phyloP scores from a whole-genome alignment of 352 stramenopile species.

The Phytopythium delawarense region DNA sequence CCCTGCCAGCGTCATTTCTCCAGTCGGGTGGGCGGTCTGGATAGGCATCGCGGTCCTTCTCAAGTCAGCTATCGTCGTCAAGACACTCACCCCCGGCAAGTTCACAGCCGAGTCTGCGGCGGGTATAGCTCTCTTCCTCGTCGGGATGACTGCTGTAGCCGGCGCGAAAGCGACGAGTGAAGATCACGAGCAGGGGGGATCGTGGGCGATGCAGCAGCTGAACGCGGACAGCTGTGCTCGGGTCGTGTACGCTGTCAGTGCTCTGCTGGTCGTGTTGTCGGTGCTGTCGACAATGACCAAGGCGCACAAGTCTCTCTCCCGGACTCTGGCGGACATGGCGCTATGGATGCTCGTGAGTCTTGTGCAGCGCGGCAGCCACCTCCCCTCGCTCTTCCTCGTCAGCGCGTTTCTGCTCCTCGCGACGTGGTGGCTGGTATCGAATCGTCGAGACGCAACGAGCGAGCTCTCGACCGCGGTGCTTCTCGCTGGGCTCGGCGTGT shows the following conservation, averaged over 20 bases:
- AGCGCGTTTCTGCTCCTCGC: conserved; percentile 38
- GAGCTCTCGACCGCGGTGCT: not conserved
- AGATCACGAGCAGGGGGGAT: not conserved
- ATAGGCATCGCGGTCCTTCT: conserved; percentile 29
- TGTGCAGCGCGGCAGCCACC: conserved; percentile 54
- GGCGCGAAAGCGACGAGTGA: not conserved
- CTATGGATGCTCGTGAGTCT: conserved; percentile 59
- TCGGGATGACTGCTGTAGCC: conserved; percentile 17
- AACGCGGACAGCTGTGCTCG: conserved; percentile 40
- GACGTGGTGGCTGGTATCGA: conserved; percentile 17
- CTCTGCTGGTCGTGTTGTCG: conserved; percentile 10
- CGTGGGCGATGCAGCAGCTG: not conserved
- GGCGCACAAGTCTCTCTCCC: conserved; percentile 6
- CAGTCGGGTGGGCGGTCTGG: conserved; percentile 20
- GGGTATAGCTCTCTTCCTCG: conserved; percentile 16
- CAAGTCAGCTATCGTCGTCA: not conserved
- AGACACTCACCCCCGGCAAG: not conserved
- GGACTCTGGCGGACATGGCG: conserved; percentile 35
- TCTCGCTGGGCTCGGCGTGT: conserved; percentile 26
- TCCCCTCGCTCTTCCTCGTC: conserved; percentile 56
- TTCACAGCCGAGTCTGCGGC: not conserved
- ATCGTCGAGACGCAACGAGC: conserved; percentile 1
- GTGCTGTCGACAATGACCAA: conserved; percentile 8
- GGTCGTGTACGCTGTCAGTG: conserved; percentile 35
- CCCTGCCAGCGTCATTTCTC: conserved; percentile 15